Conservation (phyloP, 2,329 filamentous ascomycete species). For the Furcasterigmium furcatum region DNA sequence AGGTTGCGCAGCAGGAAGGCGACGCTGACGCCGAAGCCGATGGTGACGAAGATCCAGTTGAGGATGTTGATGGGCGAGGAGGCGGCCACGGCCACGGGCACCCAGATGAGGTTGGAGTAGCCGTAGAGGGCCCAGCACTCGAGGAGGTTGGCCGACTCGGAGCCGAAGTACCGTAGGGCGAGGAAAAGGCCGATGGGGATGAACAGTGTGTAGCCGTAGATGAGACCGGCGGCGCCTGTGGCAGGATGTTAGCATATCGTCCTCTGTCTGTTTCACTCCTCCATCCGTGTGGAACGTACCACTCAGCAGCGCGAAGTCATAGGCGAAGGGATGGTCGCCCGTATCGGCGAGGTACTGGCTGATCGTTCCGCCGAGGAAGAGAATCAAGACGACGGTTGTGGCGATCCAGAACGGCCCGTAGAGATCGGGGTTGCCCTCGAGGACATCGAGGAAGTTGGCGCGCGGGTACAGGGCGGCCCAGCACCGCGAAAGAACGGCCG, state of each 20-base stretch:
- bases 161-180: constrained; percentile 91
- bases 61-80: constrained; percentile 84
- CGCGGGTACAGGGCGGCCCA: constrained; percentile 85
- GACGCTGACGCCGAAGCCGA: constrained; percentile 81
- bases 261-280: too few species aligned
- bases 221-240: constrained; percentile 76
- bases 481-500: constrained; percentile 82
- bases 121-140: constrained; percentile 96
- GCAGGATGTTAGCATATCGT: constrained; percentile 5
- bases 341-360: constrained; percentile 78
- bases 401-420: constrained; percentile 99
- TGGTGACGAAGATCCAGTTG: constrained; percentile 89
- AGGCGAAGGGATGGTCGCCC: constrained; percentile 72
- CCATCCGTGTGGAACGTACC: constrained; percentile 43
- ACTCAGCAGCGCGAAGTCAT: constrained; percentile 86
- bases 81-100: constrained; percentile 86
- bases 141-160: constrained; percentile 86
- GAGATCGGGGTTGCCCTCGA: constrained; percentile 94
- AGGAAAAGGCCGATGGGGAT: constrained; percentile 85
- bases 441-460: constrained; percentile 92
- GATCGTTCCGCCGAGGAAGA: constrained; percentile 94
- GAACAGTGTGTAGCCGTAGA: constrained; percentile 92
- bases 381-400: constrained; percentile 91
- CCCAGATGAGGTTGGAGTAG: constrained; percentile 96
- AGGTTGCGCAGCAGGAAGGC: constrained; percentile 82